Evolutionary conservation across 2,329 filamentous ascomycete species (phyloP).

Genomic region (Hansfordia pulvinata): DNA sequence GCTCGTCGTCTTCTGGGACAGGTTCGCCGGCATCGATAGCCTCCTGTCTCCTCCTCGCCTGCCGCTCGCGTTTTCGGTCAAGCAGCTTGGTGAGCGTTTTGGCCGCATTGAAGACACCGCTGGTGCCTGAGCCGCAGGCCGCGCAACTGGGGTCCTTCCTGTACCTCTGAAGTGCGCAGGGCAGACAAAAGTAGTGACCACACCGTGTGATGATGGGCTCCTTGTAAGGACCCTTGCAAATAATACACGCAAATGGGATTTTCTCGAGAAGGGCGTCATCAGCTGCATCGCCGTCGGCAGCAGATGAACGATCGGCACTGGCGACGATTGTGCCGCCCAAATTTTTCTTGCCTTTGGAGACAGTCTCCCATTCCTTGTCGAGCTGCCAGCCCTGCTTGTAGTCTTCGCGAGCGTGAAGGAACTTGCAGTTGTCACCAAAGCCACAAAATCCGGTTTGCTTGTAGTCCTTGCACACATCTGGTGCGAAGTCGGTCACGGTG

Average conservation of each 20-base stretch:
- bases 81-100: constrained; percentile 72
- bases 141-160: constrained; percentile 77
- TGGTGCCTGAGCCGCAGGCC: constrained; percentile 71
- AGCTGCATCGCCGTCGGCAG: constrained; percentile 31
- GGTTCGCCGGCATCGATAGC: no score
- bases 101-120: constrained; percentile 80
- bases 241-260: constrained; percentile 82
- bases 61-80: constrained; percentile 54
- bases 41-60: constrained; percentile 40
- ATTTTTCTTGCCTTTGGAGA: constrained; percentile 57
- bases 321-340: constrained; percentile 47
- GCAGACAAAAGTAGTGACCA: constrained; percentile 91
- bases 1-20: background rate
- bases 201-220: constrained; percentile 78
- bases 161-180: constrained; percentile 77
- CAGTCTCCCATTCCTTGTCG: constrained; percentile 84
- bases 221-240: constrained; percentile 69
- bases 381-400: constrained; percentile 92
- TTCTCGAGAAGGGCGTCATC: constrained; percentile 65
- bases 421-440: constrained; percentile 73
- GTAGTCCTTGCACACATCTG: constrained; percentile 92
- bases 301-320: constrained; percentile 34
- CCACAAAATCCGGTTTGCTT: constrained; percentile 63
- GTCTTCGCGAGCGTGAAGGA: constrained; percentile 61
- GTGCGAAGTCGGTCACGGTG: constrained; percentile 80